Evolutionary conservation across 352 stramenopile genomes (phyloP).

Genomic region (Pythium monospermum): DNA sequence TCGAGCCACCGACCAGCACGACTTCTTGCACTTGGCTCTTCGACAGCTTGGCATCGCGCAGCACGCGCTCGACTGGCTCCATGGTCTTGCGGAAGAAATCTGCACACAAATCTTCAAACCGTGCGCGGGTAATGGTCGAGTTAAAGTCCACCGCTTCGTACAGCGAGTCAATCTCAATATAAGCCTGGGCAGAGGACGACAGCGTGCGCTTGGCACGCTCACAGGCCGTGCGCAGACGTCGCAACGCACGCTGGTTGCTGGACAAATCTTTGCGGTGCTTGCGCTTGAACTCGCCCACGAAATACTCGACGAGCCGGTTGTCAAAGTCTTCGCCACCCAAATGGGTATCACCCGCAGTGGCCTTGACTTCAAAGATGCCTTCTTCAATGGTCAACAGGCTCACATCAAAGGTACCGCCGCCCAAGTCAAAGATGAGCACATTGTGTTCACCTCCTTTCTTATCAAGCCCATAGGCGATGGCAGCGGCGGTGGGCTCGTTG

Average conservation of each 20-base stretch:
- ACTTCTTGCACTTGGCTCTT: slow-evolving; percentile 82
- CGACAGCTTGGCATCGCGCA: slow-evolving; percentile 84
- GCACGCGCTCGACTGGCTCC: slow-evolving; percentile 79
- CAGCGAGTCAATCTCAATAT: slow-evolving; percentile 94
- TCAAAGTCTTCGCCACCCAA: slow-evolving; percentile 94
- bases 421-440: slow-evolving; percentile 96
- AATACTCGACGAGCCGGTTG: slow-evolving; percentile 93
- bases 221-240: slow-evolving; percentile 89
- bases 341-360: slow-evolving; percentile 92
- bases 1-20: slow-evolving; percentile 73
- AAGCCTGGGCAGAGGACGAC: slow-evolving; percentile 88
- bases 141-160: slow-evolving; percentile 93
- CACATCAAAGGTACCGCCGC: slow-evolving; percentile 95
- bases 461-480: slow-evolving; percentile 94
- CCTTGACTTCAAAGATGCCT: slow-evolving; percentile 96
- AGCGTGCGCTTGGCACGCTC: slow-evolving; percentile 94
- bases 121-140: slow-evolving; percentile 85
- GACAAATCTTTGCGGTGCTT: slow-evolving; percentile 88
- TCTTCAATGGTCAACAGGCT: slow-evolving; percentile 93
- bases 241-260: slow-evolving; percentile 84
- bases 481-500: slow-evolving; percentile 92
- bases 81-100: slow-evolving; percentile 90
- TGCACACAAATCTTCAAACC: slow-evolving; percentile 88
- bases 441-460: slow-evolving; percentile 93
- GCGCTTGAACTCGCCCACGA: slow-evolving; percentile 91